Percentiles rank a stretch among this genome's conserved stretches.
These are phyloP conservation scores for Diutina neorugosa DNA, from an alignment of 1,139 yeast species.

Conservation along the genomic window DNA sequence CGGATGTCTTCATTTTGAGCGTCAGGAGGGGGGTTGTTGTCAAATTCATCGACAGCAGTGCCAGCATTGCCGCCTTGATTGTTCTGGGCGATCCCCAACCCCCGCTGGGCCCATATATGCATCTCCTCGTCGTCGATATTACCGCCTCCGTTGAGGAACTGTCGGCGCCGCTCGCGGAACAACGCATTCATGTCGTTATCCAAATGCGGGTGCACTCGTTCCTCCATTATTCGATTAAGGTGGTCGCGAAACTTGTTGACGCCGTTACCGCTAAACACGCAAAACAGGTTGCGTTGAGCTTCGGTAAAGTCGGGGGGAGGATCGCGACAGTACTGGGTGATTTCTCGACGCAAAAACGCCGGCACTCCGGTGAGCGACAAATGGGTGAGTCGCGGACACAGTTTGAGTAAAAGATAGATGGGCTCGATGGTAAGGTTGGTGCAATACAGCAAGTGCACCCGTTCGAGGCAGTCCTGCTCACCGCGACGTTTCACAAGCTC, in stretches of 20 bases:
- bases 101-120: slow-evolving; percentile 4
- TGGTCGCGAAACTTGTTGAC: slow-evolving; percentile 61
- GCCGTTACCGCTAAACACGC: slow-evolving; percentile 91
- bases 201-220: slow-evolving; percentile 14
- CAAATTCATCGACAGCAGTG: slow-evolving; percentile 6
- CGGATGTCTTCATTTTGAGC: slow-evolving; percentile 28
- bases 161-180: slow-evolving; percentile 3
- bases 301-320: slow-evolving; percentile 91
- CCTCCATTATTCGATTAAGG: slow-evolving; percentile 36
- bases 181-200: slow-evolving; percentile 1
- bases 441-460: slow-evolving; percentile 90
- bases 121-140: slow-evolving; percentile 4
- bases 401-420: slow-evolving; percentile 58
- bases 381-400: slow-evolving; percentile 83
- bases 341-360: slow-evolving; percentile 76
- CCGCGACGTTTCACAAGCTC: slow-evolving; percentile 69
- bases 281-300: slow-evolving; percentile 74
- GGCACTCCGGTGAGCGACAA: slow-evolving; percentile 81
- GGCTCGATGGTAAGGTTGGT: slow-evolving; percentile 65
- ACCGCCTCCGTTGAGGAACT: slow-evolving; percentile 1
- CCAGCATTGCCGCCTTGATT: slow-evolving; percentile 1
- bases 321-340: slow-evolving; percentile 81
- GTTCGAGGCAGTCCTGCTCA: slow-evolving; percentile 64
- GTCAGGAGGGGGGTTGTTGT: slow-evolving; percentile 22
- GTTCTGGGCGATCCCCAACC: slow-evolving; percentile 1